phyloP scores from a whole-genome alignment of 2,329 filamentous ascomycete species.

The Cladobotryum mycophilum region DNA sequence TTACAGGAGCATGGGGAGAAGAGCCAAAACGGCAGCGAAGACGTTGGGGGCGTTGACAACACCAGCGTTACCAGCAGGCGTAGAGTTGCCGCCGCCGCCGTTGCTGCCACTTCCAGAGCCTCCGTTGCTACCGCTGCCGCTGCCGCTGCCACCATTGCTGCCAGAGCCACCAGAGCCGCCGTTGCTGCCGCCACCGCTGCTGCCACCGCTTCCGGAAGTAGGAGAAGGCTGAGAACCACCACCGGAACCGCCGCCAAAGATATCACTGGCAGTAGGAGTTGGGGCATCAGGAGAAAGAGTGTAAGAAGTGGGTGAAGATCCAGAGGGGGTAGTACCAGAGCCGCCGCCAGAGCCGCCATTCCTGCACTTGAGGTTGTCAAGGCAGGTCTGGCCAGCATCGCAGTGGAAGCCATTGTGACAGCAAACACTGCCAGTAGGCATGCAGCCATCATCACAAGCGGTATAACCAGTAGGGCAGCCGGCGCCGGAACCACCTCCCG shows the following conservation, averaged over 20 bases:
- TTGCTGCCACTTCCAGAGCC: background rate
- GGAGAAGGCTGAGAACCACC: background rate
- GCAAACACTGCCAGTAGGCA: conserved; percentile 16
- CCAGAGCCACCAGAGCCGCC: background rate
- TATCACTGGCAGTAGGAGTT: conserved; percentile 1
- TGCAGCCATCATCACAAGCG: conserved; percentile 15
- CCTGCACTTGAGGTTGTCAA: conserved; percentile 7
- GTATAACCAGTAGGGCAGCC: conserved; percentile 8
- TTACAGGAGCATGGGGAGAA: conserved; percentile 23
- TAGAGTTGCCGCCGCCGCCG: too few species aligned
- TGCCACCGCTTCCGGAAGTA: background rate
- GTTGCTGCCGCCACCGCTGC: background rate
- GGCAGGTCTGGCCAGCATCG: conserved; percentile 13
- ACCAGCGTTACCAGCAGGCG: conserved; percentile 10
- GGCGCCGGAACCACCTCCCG: conserved; percentile 8
- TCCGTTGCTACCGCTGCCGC: conserved; percentile 1
- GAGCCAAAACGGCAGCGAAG: conserved; percentile 18
- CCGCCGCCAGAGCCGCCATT: conserved; percentile 2
- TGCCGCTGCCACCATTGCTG: background rate
- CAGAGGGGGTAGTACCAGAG: background rate
- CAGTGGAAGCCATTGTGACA: conserved; percentile 19
- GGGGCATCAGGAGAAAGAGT: conserved; percentile 4
- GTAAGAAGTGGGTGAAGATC: background rate
- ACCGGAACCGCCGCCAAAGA: conserved; percentile 5
- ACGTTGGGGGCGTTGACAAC: conserved; percentile 15